A percentile compares a stretch with the other conserved stretches of the same genome.
Evolutionary conservation across 768 basidiomycete genomes (phyloP).

Genomic region (Kwoniella shandongensis): DNA sequence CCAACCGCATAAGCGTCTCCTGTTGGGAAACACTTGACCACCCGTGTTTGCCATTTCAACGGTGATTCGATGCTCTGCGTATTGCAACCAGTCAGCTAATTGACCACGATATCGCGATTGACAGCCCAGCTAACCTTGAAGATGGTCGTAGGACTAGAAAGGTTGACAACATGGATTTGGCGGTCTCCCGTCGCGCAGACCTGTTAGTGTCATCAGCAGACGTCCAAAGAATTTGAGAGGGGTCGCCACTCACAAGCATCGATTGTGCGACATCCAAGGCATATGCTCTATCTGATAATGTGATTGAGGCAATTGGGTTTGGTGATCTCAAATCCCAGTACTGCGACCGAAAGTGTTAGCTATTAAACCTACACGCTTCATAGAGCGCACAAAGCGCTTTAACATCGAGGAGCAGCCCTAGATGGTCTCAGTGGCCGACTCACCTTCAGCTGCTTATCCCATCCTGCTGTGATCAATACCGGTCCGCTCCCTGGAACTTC

Average conservation of each 20-base stretch:
- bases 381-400: too few species aligned
- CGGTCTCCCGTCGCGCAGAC: constrained; percentile 92
- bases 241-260: constrained; percentile 58
- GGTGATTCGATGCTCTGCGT: constrained; percentile 75
- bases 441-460: constrained; percentile 97
- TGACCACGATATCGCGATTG: background rate
- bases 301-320: constrained; percentile 73
- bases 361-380: background rate
- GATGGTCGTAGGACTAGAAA: constrained; percentile 73
- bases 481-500: constrained; percentile 64
- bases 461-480: constrained; percentile 85
- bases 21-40: constrained; percentile 54
- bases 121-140: constrained; percentile 64
- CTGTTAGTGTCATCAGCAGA: constrained; percentile 19
- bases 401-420: background rate
- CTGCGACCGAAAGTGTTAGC: constrained; percentile 54
- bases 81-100: constrained; percentile 1
- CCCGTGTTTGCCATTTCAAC: constrained; percentile 62
- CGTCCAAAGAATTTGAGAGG: background rate
- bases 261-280: constrained; percentile 78
- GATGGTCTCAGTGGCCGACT: constrained; percentile 16
- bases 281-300: constrained; percentile 79
- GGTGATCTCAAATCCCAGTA: constrained; percentile 87
- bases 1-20: constrained; percentile 55
- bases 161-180: constrained; percentile 84